Base-by-base conservation (phyloP, 805 yeast species). In the Candida michaelii region DNA sequence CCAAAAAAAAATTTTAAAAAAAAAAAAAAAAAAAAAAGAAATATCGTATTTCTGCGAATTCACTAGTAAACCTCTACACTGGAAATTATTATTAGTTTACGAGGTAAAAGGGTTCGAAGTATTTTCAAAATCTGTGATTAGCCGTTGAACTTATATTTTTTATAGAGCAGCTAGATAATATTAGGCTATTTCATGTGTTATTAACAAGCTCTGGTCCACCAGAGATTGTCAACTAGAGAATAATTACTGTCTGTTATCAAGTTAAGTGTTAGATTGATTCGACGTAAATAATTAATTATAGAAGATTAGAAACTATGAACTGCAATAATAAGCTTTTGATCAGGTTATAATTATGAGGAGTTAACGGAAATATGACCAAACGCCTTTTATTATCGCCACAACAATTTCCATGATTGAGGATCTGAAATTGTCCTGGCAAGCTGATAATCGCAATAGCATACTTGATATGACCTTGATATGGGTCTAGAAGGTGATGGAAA, bases 31-130 rank as follows among this genome's bases (percentile, higher is more conserved):
- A 25, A 25, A 30, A 30, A 30, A 30, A 15, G 21, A 13, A 30
- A 30, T 16, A 8, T 30, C 33, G 33, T 30, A 30, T 30, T 8
- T 30, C 12, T 30, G 33, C 33, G n/a, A n/a, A 30, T 30, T 29
- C 14, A 14, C 31, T 29, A 29, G 21, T 16, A 9, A 10, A 7
- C 5, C 21, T 15, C 33, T 5, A 30, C n/a, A 11, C 12, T 5
- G 17, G n/a, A 10, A 16, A 15, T 30, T 30, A 30, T 30, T 30
- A 15, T 30, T 15, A 30, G 15, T 30, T 30, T 30, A 30, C 33
- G 33, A 30, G 8, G 21, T 10, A 15, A 25, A 30, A 30, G 33
- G 33, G 33, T 30, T 30, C 33, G 11, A 30, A 30, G 21, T 30
- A 16, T 11, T 15, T 30, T 16, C n/a, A 11, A 25, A 7, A 9